Evolutionary conservation across 768 basidiomycete species (phyloP).

Genomic region (Leucocoprinus birnbaumii): DNA sequence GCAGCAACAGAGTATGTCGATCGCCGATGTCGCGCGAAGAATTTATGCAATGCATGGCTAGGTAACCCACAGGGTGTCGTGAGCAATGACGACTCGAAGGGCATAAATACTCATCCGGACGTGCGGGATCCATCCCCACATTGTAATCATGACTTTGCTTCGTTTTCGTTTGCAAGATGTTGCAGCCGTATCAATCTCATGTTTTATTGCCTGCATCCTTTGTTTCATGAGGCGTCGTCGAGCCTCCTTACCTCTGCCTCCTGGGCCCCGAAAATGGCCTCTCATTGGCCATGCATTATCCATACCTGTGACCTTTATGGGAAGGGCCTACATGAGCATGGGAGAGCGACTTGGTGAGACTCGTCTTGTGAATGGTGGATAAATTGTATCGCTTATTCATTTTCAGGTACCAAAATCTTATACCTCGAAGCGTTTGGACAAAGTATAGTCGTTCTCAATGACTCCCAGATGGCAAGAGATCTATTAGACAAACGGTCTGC

Average conservation of each 20-base stretch:
- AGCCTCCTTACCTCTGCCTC: not conserved
- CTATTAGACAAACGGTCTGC: constrained; percentile 26
- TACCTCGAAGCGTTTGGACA: constrained; percentile 25
- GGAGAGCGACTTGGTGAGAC: constrained; percentile 11
- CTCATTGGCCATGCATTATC: constrained; percentile 12
- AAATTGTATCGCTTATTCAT: too few species aligned
- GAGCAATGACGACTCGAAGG: too few species aligned
- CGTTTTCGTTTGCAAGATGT: not conserved
- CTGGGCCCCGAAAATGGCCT: constrained; percentile 10
- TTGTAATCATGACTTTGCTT: too few species aligned
- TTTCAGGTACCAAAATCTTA: constrained; percentile 14
- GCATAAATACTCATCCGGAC: too few species aligned
- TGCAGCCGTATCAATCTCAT: not conserved
- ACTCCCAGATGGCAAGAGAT: constrained; percentile 21
- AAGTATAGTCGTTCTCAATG: constrained; percentile 23
- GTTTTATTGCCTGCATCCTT: not conserved
- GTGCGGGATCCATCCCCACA: too few species aligned
- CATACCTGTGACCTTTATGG: constrained; percentile 8
- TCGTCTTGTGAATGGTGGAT: too few species aligned
- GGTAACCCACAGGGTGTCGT: too few species aligned
- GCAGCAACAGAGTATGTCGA: too few species aligned
- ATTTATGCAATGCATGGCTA: too few species aligned
- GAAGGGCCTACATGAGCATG: constrained; percentile 6
- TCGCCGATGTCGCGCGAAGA: too few species aligned
- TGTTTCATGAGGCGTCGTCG: not conserved